phyloP scores from a whole-genome alignment of 1,284 basidiomycete species.

The Takashimella koratensis region DNA sequence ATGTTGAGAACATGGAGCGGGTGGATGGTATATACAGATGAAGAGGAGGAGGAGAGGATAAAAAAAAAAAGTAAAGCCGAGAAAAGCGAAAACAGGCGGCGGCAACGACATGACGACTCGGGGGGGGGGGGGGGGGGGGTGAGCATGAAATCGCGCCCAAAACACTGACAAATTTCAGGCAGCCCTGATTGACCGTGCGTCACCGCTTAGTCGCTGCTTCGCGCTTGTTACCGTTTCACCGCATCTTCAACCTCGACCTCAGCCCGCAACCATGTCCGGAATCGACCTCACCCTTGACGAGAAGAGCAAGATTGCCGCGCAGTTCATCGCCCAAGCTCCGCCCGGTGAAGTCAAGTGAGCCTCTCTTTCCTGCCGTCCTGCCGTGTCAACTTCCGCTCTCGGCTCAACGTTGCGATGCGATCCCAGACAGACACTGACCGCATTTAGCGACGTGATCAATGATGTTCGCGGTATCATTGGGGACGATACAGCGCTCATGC shows the following conservation, averaged over 20 bases:
- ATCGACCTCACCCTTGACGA: constrained; percentile 34
- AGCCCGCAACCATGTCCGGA: constrained; percentile 22
- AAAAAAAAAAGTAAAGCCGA: neutral
- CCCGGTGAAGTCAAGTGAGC: constrained; percentile 82
- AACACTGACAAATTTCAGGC: too few relatives aligned
- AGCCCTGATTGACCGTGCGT: too few relatives aligned
- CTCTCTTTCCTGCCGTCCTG: neutral
- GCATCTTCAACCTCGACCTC: neutral
- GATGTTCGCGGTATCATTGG: constrained; percentile 83
- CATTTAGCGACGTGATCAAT: constrained; percentile 32
- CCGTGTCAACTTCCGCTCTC: constrained; percentile 21
- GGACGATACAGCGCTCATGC: constrained; percentile 75
- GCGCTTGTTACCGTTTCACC: neutral
- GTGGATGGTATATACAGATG: neutral
- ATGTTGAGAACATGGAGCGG: neutral
- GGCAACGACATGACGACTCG: neutral
- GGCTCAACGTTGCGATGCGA: constrained; percentile 2
- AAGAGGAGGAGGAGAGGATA: neutral
- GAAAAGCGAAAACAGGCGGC: neutral
- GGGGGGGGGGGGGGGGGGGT: neutral
- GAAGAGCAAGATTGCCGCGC: constrained; percentile 56
- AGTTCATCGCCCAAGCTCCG: constrained; percentile 80
- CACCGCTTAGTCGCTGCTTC: neutral
- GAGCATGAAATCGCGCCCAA: too few relatives aligned
- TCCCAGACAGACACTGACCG: constrained; percentile 5